Conservation (phyloP, 228 moss, liverwort and hornwort species). For the Sphagnum fallax region DNA sequence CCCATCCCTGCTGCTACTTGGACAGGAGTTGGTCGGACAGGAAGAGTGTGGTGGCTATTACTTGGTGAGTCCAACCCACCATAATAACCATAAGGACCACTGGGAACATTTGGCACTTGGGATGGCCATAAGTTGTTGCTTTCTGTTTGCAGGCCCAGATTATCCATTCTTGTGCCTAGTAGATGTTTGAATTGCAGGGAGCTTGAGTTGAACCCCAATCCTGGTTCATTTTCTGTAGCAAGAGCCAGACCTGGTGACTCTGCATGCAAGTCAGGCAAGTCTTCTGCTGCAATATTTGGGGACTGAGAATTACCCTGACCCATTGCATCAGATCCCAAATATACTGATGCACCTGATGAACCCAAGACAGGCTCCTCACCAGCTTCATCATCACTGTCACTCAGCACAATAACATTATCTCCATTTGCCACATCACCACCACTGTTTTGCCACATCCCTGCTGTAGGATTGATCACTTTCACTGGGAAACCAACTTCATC, state of each 20-base stretch:
- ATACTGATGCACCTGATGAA: conserved; percentile 62
- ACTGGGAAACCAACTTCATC: conserved; percentile 59
- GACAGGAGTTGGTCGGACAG: conserved; percentile 60
- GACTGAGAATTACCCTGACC: conserved; percentile 40
- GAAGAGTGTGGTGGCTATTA: conserved; percentile 58
- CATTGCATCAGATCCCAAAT: conserved; percentile 48
- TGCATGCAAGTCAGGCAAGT: conserved; percentile 39
- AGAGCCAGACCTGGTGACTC: conserved; percentile 54
- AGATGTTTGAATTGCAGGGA: conserved; percentile 47
- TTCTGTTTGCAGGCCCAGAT: conserved; percentile 70
- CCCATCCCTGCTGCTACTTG: conserved; percentile 45
- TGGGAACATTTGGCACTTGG: conserved; percentile 29
- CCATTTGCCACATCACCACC: conserved; percentile 41
- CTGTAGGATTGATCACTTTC: conserved; percentile 25
- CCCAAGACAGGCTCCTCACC: conserved; percentile 66
- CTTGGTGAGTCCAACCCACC: conserved; percentile 23
- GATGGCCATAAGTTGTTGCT: conserved; percentile 59
- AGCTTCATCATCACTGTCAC: conserved; percentile 91
- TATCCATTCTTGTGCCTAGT: conserved; percentile 33
- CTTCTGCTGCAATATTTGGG: conserved; percentile 17
- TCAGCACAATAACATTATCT: conserved; percentile 75
- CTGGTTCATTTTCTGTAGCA: conserved; percentile 42
- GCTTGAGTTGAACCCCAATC: conserved; percentile 45
- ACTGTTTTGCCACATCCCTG: conserved; percentile 42
- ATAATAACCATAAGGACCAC: conserved; percentile 49